Evolutionary conservation across 352 stramenopile species (phyloP).

Genomic region (Pythium coloratum): DNA sequence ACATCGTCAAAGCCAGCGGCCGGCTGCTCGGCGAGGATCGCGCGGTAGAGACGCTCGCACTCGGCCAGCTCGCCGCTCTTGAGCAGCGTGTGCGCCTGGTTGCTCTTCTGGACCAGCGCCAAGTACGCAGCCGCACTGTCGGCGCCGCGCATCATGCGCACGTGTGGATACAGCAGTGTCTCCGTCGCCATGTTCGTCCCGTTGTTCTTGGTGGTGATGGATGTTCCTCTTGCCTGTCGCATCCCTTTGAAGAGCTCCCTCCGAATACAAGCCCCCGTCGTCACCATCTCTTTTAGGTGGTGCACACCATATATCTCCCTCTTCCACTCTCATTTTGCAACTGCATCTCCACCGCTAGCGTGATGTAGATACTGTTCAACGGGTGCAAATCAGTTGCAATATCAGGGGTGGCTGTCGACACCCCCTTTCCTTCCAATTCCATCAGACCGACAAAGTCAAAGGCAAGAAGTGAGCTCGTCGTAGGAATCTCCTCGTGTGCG

Average conservation of each 20-base stretch:
- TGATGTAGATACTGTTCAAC: neutral
- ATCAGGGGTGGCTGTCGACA: conserved; percentile 5
- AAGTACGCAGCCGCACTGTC: conserved; percentile 47
- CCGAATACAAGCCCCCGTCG: conserved; percentile 6
- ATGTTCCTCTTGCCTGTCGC: neutral
- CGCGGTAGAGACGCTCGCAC: conserved; percentile 47
- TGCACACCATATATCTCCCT: conserved; percentile 6
- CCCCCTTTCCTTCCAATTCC: conserved; percentile 12
- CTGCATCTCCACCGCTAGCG: neutral
- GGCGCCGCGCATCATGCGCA: conserved; percentile 30
- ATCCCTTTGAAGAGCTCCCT: neutral
- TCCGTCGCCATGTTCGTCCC: conserved; percentile 18
- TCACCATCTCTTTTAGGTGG: conserved; percentile 5
- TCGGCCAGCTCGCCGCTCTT: conserved; percentile 40
- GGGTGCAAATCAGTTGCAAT: conserved; percentile 12
- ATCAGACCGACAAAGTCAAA: neutral
- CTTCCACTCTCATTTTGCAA: conserved; percentile 19
- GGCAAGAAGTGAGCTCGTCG: neutral
- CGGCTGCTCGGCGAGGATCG: conserved; percentile 43
- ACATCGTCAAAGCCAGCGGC: conserved; percentile 59
- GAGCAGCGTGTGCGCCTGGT: conserved; percentile 43
- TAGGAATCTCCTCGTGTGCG: neutral
- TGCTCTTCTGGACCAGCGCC: conserved; percentile 44
- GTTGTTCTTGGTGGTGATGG: neutral
- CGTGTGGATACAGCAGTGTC: conserved; percentile 30